These are phyloP conservation scores for Grosmannia huntii DNA, from an alignment of 2,329 filamentous ascomycete genomes.

Conservation along the genomic window DNA sequence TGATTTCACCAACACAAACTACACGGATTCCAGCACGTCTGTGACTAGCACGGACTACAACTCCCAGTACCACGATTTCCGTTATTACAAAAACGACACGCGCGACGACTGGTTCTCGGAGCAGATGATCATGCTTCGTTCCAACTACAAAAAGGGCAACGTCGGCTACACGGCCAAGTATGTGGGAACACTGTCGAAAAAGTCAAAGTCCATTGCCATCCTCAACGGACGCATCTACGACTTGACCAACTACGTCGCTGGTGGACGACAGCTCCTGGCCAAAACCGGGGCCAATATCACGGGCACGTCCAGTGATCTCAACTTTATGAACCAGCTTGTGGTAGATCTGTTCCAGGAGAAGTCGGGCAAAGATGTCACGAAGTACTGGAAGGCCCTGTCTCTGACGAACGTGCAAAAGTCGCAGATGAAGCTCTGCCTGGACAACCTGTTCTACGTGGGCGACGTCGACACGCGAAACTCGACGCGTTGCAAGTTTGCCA, in stretches of 20 bases:
- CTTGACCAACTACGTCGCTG: slow-evolving; percentile 67
- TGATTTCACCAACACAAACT: slow-evolving; percentile 69
- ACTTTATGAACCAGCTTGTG: slow-evolving; percentile 74
- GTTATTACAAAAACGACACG: slow-evolving; percentile 66
- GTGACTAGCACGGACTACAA: slow-evolving; percentile 60
- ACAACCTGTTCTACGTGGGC: slow-evolving; percentile 91
- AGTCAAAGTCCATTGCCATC: slow-evolving; percentile 59
- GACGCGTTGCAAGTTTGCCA: slow-evolving; percentile 69
- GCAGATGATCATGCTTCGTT: slow-evolving; percentile 65
- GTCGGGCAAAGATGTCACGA: slow-evolving; percentile 67
- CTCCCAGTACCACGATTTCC: slow-evolving; percentile 82
- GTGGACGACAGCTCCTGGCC: slow-evolving; percentile 54
- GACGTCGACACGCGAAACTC: slow-evolving; percentile 88
- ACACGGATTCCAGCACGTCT: slow-evolving; percentile 51
- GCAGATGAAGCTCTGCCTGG: slow-evolving; percentile 70
- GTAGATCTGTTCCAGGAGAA: slow-evolving; percentile 64
- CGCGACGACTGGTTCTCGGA: slow-evolving; percentile 89
- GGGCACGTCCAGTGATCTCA: slow-evolving; percentile 29
- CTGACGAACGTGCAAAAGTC: slow-evolving; percentile 39
- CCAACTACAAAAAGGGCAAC: slow-evolving; percentile 73
- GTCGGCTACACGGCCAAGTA: slow-evolving; percentile 74
- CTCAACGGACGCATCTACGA: slow-evolving; percentile 77
- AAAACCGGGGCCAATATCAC: slow-evolving; percentile 37
- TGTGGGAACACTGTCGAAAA: slow-evolving; percentile 53
- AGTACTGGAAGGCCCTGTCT: slow-evolving; percentile 63